Conservation (phyloP, 2,329 filamentous ascomycete species). For the Trichoderma aggressivum region DNA sequence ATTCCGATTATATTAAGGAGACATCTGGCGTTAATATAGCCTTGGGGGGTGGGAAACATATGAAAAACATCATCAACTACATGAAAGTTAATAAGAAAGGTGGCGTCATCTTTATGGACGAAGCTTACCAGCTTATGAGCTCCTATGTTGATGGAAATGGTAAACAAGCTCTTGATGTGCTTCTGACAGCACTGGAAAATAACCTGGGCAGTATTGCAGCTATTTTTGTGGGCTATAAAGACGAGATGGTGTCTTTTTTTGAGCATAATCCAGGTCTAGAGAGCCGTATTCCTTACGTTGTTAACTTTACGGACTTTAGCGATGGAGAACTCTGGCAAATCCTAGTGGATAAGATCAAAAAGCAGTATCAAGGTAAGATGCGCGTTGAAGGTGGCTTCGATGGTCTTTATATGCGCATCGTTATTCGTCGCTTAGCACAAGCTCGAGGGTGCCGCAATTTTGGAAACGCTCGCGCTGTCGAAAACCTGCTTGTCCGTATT, state of each 20-base stretch:
- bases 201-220: conserved; percentile 63
- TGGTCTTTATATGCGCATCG: conserved; percentile 62
- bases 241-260: conserved; percentile 64
- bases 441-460: conserved; percentile 62
- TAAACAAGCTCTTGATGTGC: conserved; percentile 58
- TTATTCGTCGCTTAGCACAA: conserved; percentile 56
- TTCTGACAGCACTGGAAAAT: conserved; percentile 67
- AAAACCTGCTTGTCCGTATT: conserved; percentile 56
- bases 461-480: conserved; percentile 65
- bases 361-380: conserved; percentile 54
- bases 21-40: neutral
- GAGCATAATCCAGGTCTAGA: conserved; percentile 65
- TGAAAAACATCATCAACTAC: neutral
- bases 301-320: conserved; percentile 65
- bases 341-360: conserved; percentile 50
- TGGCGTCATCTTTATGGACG: conserved; percentile 68
- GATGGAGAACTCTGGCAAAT: conserved; percentile 61
- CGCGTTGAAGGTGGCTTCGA: conserved; percentile 54
- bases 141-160: conserved; percentile 33
- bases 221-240: conserved; percentile 64
- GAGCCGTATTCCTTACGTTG: conserved; percentile 60
- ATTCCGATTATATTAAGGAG: conserved; percentile 12
- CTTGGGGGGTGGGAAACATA: neutral
- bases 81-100: conserved; percentile 35
- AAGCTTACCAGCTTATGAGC: conserved; percentile 62